These are phyloP conservation scores for Chlorella sp. DNA, from an alignment of 139 green algal species.

Conservation along the genomic window DNA sequence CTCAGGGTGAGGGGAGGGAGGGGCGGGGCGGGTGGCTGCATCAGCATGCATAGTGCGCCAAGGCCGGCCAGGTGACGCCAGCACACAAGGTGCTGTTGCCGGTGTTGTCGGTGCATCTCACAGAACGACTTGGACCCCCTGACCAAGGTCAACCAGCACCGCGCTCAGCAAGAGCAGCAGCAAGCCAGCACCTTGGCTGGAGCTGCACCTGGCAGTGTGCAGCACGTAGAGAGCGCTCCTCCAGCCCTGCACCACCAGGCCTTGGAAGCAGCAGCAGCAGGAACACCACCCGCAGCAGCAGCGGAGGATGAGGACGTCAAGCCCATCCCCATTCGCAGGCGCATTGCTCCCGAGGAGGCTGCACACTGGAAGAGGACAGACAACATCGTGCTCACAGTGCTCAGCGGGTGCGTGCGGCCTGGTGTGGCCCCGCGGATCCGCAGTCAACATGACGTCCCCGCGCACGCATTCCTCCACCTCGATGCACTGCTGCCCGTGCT, in stretches of 20 bases:
- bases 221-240: too few species aligned
- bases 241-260: too few species aligned
- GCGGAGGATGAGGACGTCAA: not conserved
- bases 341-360: not conserved
- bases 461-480: too few species aligned
- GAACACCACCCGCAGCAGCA: not conserved
- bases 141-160: not conserved
- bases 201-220: too few species aligned
- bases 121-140: conserved; percentile 53
- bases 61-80: too few species aligned
- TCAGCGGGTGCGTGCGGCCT: not conserved
- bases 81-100: too few species aligned
- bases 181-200: too few species aligned
- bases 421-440: not conserved
- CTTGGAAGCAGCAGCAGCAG: not conserved
- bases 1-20: conserved; percentile 16
- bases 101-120: conserved; percentile 3
- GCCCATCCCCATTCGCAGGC: not conserved
- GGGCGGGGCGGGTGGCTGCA: not conserved
- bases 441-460: too few species aligned
- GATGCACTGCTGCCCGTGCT: too few species aligned
- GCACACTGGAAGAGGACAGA: not conserved
- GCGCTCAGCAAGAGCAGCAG: not conserved
- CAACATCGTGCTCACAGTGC: not conserved
- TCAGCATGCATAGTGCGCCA: not conserved